Base-by-base conservation (phyloP, 2,329 filamentous ascomycete species). In the Penicillium sp. region DNA sequence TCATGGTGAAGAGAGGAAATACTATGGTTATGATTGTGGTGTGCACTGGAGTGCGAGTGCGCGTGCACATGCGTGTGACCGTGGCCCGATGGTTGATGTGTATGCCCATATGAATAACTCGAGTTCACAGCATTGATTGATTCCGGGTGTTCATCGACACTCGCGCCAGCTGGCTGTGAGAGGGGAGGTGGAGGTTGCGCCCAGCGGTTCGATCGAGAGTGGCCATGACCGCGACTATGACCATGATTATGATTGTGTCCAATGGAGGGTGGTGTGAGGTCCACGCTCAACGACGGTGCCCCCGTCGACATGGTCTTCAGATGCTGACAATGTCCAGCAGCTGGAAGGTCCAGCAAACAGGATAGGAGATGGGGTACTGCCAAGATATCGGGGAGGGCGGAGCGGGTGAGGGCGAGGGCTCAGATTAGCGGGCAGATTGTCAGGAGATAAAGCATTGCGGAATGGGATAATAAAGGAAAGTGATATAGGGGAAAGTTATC, bases 1-100 rank as follows among this genome's bases (percentile, higher is more conserved):
- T 58, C 51, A 17, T 60, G 54, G 31, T 58, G 58, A 33, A 61
- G 47, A 12, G 63, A 62, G 14, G 61, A 57, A 30, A 62, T 53
- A 47, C 61, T 64, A 45, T 68, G 62, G 43, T 57, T 61, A 51
- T 67, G 63, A n/a, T 46, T 38, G 46, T 65, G 64, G 55, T 74
- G 72, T 50, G 69, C 64, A 17, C 69, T 67, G 31, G 71, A 65
- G 49, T 76, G 72, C 1, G 73, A 71, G 56, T 73, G 70, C 41
- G 73, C 70, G 16, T 76, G 73, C 40, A 74, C 73, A 53, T 72
- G 74, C 56, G 75, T 73, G 36, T 67, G 61, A 22, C 64, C 61
- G 30, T 66, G 61, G 22, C 63, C 62, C 28, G 61, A 62, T 41
- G 65, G 59, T 33, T 64, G 51, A 46, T 61, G 57, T 35, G 61